phyloP scores from a whole-genome alignment of 192 early-diverging fungal genomes.

The Coemansia sp. region DNA sequence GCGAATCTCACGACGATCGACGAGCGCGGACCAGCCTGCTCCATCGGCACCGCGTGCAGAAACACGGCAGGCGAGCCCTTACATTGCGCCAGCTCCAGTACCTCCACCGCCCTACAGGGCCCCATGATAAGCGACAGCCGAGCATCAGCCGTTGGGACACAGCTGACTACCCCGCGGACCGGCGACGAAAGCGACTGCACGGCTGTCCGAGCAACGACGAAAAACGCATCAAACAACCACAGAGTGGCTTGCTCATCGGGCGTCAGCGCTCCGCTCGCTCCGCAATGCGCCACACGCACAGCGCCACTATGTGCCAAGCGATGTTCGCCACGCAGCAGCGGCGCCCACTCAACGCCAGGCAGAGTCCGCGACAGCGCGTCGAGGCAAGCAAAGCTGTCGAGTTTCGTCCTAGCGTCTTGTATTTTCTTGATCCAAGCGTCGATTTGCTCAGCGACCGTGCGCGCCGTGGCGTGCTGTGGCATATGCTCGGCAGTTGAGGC shows the following conservation, averaged over 20 bases:
- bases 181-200: not conserved
- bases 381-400: conserved; percentile 51
- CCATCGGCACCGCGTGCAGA: conserved; percentile 32
- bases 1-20: conserved; percentile 46
- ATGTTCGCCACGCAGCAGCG: conserved; percentile 32
- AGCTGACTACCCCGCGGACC: conserved; percentile 3
- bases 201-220: conserved; percentile 29
- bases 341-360: conserved; percentile 30
- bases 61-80: conserved; percentile 38
- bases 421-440: conserved; percentile 55
- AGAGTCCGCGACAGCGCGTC: conserved; percentile 33
- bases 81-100: conserved; percentile 49
- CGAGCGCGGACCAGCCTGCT: conserved; percentile 7
- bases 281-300: conserved; percentile 22
- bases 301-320: conserved; percentile 35
- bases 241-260: conserved; percentile 33
- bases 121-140: conserved; percentile 33
- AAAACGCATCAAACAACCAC: conserved; percentile 52
- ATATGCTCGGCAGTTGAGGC: conserved; percentile 48
- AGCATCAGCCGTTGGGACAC: conserved; percentile 25
- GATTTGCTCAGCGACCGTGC: conserved; percentile 42
- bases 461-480: conserved; percentile 43
- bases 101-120: conserved; percentile 43
- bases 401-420: conserved; percentile 47
- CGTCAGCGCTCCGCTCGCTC: conserved; percentile 23